Base-by-base conservation (phyloP, 164 flowering plant genomes). In the Annona squamosa region DNA sequence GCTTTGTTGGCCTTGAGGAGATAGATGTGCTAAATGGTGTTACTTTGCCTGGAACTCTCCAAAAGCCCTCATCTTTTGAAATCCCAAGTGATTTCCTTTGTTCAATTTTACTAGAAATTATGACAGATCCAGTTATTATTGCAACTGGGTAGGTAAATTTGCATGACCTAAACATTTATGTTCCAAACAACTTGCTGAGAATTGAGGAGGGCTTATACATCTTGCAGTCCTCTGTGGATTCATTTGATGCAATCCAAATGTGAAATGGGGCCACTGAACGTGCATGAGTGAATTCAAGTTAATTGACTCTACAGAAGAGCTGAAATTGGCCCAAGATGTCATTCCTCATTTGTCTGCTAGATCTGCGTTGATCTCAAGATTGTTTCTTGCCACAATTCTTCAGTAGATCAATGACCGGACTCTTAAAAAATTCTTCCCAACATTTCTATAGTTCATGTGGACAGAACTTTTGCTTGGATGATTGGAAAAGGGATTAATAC, bases 41-140 rank as follows among this genome's bases (percentile, higher is more conserved):
- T 71, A 69, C 77, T 43, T 46, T 48, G 63, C 77, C 85, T 1
- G 85, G 81, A 73, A 63, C 37, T 74, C 81, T 85, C 13, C 73
- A 77, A 41, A 84, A 84, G 72, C 80, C 75, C 72, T 77, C 79
- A 0, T 84, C 89, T 45, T 70, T 85, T 67, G 63, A 73, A 4
- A 84, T 89, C 48, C 97, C 95, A 63, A 73, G 87, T 65, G 97
- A 90, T 18, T 90, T 89, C 74, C 85, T 90, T 45, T 92, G 97
- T 65, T 93, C 95, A 3, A 88, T 90, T 62, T 85, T 93, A 1
- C 81, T 89, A 2, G 93, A 90, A 75, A 87, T 92, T 48, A 92
- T 90, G 97, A 77, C 83, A 0, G 97, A 92, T 76, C 97, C 97
- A 42, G 97, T 90, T 73, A 89, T 90, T 47, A 73, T 90, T 67